Base-by-base conservation (phyloP, 306 rosid genomes). In the Prinsepia uniflora region DNA sequence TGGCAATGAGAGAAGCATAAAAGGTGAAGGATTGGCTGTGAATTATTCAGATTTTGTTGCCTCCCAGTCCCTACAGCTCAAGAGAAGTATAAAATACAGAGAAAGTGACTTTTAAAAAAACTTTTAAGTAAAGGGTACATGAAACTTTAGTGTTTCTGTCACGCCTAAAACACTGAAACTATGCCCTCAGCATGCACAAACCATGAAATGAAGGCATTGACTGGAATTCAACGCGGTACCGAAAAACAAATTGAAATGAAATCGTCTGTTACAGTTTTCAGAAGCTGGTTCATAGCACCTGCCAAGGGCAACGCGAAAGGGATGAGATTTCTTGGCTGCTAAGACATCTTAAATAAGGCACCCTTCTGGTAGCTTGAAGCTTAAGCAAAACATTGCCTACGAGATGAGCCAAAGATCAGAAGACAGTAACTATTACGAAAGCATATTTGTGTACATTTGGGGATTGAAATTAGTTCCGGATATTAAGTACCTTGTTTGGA, bases 341-440 rank as follows among this genome's bases (percentile, higher is more conserved):
- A 36, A 50, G 39, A n/a, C 46, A 57, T 75, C 80, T 75, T 88
- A 87, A 9, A 12, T 20, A 65, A 76, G 65, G 84, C 93, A 88
- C 44, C 88, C 75, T 76, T 83, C 84, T 62, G 90, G 87, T 62
- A 83, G 83, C 78, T 75, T 81, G 70, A 86, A 86, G 81, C 96
- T 88, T 56, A 93, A 83, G 79, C 97, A 93, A 80, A 82, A 88
- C 98, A 93, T 93, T 64, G 90, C 90, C 98, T 93, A 88, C 76
- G 6, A 75, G 48, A 78, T 47, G 60, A 42, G 4, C 13, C 8
- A 12, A 9, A 70, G 57, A 72, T 42, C 45, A 54, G 43, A 20
- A 4, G 66, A 67, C 18, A 6, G 4, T 13, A 54, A 49, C 30
- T 8, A 24, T 7, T n/a, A 45, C 7, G 34, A 54, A 78, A 22